Evolutionary conservation across 768 basidiomycete species (phyloP).

Genomic region (Suillus variegatus): DNA sequence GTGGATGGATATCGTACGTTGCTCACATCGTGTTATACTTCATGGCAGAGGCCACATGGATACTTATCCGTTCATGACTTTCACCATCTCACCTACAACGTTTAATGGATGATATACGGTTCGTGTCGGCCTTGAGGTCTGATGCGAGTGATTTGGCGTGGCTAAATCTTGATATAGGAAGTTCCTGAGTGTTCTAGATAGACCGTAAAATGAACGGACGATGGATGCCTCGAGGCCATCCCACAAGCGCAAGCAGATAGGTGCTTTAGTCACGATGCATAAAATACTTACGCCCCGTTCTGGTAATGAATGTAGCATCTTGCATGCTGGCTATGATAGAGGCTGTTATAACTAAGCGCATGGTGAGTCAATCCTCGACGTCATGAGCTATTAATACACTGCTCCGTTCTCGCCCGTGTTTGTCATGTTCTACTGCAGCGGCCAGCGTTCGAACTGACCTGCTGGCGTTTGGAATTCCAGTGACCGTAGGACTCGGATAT

Average conservation of each 20-base stretch:
- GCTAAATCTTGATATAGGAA: neutral
- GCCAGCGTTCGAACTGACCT: slow-evolving; percentile 3
- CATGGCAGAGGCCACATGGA: slow-evolving; percentile 2
- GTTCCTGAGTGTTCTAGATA: neutral
- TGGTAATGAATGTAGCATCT: neutral
- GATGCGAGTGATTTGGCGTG: neutral
- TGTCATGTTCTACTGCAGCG: slow-evolving; percentile 42
- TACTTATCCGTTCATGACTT: neutral
- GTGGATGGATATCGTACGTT: neutral
- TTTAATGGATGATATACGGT: neutral
- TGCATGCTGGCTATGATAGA: neutral
- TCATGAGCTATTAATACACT: slow-evolving; percentile 91
- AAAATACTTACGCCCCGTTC: neutral
- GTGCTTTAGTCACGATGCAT: neutral
- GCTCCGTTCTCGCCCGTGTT: slow-evolving; percentile 86
- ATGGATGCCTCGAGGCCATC: slow-evolving; percentile 3
- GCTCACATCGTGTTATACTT: slow-evolving; percentile 1
- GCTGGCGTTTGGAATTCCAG: slow-evolving; percentile 38
- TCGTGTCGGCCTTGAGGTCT: neutral
- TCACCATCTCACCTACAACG: slow-evolving; percentile 4
- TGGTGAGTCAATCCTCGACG: slow-evolving; percentile 55
- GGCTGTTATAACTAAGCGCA: neutral
- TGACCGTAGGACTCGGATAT: slow-evolving; percentile 67
- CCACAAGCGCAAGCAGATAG: neutral
- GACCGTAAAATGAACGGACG: neutral